Evolutionary conservation across 2,329 filamentous ascomycete species (phyloP), one percentile per base, ranked within the genome.

Genomic region (Xylariaceae sp.): DNA sequence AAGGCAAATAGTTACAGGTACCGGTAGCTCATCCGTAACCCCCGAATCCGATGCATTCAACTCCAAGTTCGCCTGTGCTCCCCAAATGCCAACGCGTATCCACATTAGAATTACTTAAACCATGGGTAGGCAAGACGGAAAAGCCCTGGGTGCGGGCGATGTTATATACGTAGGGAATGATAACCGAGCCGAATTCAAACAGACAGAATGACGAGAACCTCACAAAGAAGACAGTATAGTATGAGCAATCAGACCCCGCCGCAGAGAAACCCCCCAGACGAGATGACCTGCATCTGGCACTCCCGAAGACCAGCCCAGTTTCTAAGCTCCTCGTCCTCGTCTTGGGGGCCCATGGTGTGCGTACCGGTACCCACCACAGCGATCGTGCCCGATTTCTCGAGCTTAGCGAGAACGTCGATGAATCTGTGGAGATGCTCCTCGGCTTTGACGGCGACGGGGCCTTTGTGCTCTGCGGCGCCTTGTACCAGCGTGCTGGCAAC

Each of bases 401-500:
- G 74, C 62, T 85, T 85, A 63, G 86, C 80, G 6, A 95, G 74
- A 9, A 92, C 85, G 37, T 89, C 85, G 13, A 94, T 77, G 62
- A 94, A 89, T 8, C 81, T 81, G 47, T 76, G 78, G 0, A 95
- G 76, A 43, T 89, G 87, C 41, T 86, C 83, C 68, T 92, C 86
- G 10, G 86, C 83, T 68, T 79, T 78, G 29, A 75, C 63, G 2
- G 78, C 78, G 8, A 79, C 69, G 55, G 71, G 74, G 0, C 78
- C 79, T 61, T 81, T 81, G 15, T 76, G 72, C 53, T 80, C 77
- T 0, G 72, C 72, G 3, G 74, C 69, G 49, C 76, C 75, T 57
- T 88, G 84, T 46, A 95, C 80, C 7, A 95, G 77, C 0, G 89
- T 94, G 26, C 86, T 87, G 1, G 89, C 89, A 37, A 95, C 87